These are phyloP conservation scores for Oxytropis ochrocephala DNA, from an alignment of 306 rosid species.

Conservation along the genomic window DNA sequence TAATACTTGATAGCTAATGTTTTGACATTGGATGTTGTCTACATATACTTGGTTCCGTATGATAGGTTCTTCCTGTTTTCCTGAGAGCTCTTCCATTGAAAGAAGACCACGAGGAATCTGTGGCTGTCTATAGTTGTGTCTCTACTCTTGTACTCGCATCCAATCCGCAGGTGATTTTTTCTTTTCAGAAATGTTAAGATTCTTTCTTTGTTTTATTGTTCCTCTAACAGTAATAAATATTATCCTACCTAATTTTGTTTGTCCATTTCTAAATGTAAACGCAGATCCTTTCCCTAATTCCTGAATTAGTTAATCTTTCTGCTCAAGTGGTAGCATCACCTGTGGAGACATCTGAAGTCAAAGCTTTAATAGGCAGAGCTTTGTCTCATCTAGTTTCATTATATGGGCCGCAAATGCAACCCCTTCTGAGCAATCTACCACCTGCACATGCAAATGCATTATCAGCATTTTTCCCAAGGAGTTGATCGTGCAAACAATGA, in stretches of 20 bases:
- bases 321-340: constrained; percentile 95
- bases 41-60: constrained; percentile 18
- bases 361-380: constrained; percentile 76
- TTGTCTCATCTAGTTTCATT: constrained; percentile 80
- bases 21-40: neutral
- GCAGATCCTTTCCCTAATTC: constrained; percentile 86
- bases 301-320: constrained; percentile 82
- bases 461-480: constrained; percentile 69
- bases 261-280: constrained; percentile 24
- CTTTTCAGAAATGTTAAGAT: neutral
- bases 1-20: neutral
- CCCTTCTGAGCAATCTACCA: constrained; percentile 74
- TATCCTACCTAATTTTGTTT: constrained; percentile 16
- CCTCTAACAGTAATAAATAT: neutral
- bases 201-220: constrained; percentile 11
- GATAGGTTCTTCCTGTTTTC: constrained; percentile 91
- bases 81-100: constrained; percentile 84
- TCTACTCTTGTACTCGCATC: constrained; percentile 79
- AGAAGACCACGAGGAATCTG: constrained; percentile 95
- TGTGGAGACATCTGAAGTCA: constrained; percentile 74
- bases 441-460: constrained; percentile 83
- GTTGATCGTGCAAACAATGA: constrained; percentile 33
- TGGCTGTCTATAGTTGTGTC: constrained; percentile 81
- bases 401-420: constrained; percentile 92
- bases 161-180: constrained; percentile 70